Conservation (phyloP, 352 stramenopile genomes). For the Globisporangium nagaii region DNA sequence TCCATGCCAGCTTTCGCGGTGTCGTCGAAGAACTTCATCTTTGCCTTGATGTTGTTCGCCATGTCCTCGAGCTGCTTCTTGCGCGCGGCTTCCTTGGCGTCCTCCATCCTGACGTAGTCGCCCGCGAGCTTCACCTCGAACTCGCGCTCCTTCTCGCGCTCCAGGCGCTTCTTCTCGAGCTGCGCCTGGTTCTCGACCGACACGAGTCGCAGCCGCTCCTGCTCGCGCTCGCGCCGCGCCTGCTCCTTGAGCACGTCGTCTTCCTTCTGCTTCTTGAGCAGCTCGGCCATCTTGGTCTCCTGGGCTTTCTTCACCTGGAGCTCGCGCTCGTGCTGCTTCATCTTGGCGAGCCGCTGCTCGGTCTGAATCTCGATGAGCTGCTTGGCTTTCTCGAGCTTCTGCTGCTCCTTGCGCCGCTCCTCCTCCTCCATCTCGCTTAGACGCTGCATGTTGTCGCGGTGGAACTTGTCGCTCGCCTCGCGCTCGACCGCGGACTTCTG, state of each 20-base stretch:
- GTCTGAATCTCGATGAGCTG: conserved; percentile 66
- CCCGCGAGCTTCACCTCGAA: conserved; percentile 60
- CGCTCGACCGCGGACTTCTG: conserved; percentile 27
- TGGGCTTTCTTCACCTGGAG: conserved; percentile 41
- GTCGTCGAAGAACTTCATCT: conserved; percentile 84
- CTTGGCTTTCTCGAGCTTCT: conserved; percentile 44
- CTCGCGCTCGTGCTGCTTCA: conserved; percentile 47
- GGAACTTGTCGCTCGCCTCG: conserved; percentile 37
- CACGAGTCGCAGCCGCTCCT: conserved; percentile 51
- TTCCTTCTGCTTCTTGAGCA: conserved; percentile 43
- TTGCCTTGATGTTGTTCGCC: conserved; percentile 66
- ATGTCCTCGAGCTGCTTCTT: conserved; percentile 66
- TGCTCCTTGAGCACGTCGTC: conserved; percentile 46
- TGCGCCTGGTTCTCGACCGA: conserved; percentile 60
- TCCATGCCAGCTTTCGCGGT: conserved; percentile 67
- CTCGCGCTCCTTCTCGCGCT: conserved; percentile 46
- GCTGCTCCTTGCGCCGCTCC: conserved; percentile 50
- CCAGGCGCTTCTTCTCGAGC: conserved; percentile 48
- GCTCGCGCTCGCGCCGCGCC: conserved; percentile 48
- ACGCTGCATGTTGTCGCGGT: conserved; percentile 43
- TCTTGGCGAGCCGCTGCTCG: conserved; percentile 57
- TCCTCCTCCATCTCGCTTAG: conserved; percentile 44
- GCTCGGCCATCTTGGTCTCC: conserved; percentile 43
- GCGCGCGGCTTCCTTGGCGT: conserved; percentile 56
- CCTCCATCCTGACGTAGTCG: conserved; percentile 73